phyloP scores from a whole-genome alignment of 768 basidiomycete genomes.

The Leccinum variicolor region DNA sequence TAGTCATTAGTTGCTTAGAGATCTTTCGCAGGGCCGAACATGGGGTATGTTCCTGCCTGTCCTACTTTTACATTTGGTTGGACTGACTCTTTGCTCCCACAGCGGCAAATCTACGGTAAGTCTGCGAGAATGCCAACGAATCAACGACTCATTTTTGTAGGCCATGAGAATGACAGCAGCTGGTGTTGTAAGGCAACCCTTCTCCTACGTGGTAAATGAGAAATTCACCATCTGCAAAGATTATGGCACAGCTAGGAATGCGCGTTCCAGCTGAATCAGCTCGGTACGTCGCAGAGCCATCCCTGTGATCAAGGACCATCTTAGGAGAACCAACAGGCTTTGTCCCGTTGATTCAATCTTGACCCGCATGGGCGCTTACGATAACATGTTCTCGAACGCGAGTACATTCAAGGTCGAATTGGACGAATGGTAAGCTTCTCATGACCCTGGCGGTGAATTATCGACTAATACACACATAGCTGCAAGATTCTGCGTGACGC shows the following conservation, averaged over 20 bases:
- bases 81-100: slow-evolving; percentile 1
- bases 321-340: slow-evolving; percentile 44
- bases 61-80: background rate
- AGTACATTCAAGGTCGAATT: slow-evolving; percentile 99
- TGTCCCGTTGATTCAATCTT: slow-evolving; percentile 90
- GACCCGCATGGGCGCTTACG: slow-evolving; percentile 98
- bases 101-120: slow-evolving; percentile 77
- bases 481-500: slow-evolving; percentile 93
- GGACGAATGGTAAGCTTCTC: slow-evolving; percentile 77
- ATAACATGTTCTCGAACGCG: slow-evolving; percentile 92
- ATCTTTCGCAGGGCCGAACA: slow-evolving; percentile 62
- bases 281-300: slow-evolving; percentile 41
- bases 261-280: slow-evolving; percentile 85
- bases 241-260: slow-evolving; percentile 96
- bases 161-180: slow-evolving; percentile 95
- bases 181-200: slow-evolving; percentile 61
- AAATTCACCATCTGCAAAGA: slow-evolving; percentile 36
- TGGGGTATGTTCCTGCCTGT: slow-evolving; percentile 59
- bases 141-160: slow-evolving; percentile 29
- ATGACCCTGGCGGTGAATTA: background rate
- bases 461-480: slow-evolving; percentile 36
- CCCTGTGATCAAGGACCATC: background rate
- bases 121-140: background rate
- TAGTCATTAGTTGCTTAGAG: background rate
- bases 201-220: background rate